These are phyloP conservation scores for Simplicillium sp. DNA, from an alignment of 2,329 filamentous ascomycete species.

Conservation along the genomic window DNA sequence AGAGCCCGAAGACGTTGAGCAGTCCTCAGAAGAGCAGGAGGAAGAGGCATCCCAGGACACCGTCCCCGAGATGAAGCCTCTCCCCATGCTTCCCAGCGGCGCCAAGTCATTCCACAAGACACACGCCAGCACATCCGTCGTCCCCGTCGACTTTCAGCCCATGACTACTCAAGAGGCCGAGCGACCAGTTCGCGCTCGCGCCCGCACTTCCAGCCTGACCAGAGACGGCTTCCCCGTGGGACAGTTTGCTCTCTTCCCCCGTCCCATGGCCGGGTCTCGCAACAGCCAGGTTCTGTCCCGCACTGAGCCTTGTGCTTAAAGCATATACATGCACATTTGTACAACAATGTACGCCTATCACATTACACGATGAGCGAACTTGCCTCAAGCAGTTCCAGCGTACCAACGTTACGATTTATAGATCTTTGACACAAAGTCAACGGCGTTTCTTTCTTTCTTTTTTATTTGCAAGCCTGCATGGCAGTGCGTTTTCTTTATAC, in stretches of 20 bases:
- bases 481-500: background rate
- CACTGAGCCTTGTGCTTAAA: conserved; percentile 1
- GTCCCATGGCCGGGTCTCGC: conserved; percentile 12
- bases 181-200: conserved; percentile 26
- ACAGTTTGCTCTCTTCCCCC: conserved; percentile 37
- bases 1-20: background rate
- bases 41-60: conserved; percentile 16
- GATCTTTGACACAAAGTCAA: background rate
- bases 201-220: conserved; percentile 36
- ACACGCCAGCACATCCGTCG: conserved; percentile 26
- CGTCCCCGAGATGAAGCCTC: conserved; percentile 24
- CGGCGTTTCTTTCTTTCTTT: background rate
- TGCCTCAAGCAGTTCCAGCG: too few species aligned
- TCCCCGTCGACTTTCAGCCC: conserved; percentile 17
- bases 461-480: background rate
- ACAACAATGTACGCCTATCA: conserved; percentile 3
- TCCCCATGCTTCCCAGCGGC: conserved; percentile 10
- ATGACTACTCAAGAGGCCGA: conserved; percentile 19
- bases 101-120: conserved; percentile 21
- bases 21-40: conserved; percentile 9
- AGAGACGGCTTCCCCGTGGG: conserved; percentile 33
- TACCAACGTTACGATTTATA: background rate
- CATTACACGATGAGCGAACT: background rate
- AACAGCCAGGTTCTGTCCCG: background rate
- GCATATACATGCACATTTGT: background rate